Evolutionary conservation across 257 asterid species (phyloP).

Genomic region (Nicotiana paniculata): DNA sequence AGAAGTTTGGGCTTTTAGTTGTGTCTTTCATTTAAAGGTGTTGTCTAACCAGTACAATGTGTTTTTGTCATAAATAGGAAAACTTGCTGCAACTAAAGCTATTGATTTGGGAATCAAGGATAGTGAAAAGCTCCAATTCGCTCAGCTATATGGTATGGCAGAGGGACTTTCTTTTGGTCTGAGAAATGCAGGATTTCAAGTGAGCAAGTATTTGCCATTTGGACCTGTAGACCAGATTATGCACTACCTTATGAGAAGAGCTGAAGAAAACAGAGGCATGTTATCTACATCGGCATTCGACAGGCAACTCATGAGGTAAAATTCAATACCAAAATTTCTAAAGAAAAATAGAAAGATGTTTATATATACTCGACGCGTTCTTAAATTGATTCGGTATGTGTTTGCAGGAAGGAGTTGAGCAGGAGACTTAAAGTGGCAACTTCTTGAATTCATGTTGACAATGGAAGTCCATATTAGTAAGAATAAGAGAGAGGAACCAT

Average conservation of each 20-base stretch:
- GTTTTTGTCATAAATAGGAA: conserved; percentile 28
- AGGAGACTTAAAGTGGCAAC: not conserved
- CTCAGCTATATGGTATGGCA: conserved; percentile 92
- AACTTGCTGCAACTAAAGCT: conserved; percentile 62
- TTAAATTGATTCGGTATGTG: not conserved
- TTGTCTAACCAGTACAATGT: not conserved
- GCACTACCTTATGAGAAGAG: conserved; percentile 83
- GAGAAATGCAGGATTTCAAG: conserved; percentile 64
- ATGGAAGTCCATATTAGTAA: not conserved
- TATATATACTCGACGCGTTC: not conserved
- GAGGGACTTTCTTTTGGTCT: conserved; percentile 63
- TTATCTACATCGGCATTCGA: conserved; percentile 54
- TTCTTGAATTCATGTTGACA: not conserved
- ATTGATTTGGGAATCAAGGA: conserved; percentile 43
- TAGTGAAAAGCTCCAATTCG: conserved; percentile 53
- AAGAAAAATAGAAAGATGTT: not conserved
- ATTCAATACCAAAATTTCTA: too few species aligned
- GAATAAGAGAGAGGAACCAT: not conserved
- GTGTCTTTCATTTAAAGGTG: not conserved
- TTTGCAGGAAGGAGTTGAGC: conserved; percentile 13
- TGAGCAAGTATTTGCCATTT: conserved; percentile 77
- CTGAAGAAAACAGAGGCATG: conserved; percentile 86
- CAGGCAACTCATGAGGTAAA: conserved; percentile 59
- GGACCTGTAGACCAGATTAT: conserved; percentile 86
- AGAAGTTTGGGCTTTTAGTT: too few species aligned